Evolutionary conservation across 257 asterid species (phyloP).

Genomic region (Perilla frutescens): DNA sequence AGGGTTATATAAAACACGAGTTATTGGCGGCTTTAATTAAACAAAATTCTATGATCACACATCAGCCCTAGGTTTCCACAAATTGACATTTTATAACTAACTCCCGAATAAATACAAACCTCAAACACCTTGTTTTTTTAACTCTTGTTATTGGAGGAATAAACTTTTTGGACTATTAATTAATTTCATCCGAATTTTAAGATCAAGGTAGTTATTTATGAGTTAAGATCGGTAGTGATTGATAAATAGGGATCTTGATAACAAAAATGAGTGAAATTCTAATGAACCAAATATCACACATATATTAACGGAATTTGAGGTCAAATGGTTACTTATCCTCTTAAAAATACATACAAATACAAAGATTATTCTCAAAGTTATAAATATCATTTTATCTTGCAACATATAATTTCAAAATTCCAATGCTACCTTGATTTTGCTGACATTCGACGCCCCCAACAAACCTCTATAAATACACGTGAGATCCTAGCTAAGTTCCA

Average conservation of each 20-base stretch:
- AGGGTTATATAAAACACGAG: background rate
- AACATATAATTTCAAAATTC: too few relatives aligned
- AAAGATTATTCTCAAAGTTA: too few relatives aligned
- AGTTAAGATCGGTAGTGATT: background rate
- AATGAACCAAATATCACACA: too few relatives aligned
- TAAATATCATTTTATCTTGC: too few relatives aligned
- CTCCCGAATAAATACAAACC: background rate
- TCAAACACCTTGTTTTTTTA: background rate
- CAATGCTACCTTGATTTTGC: too few relatives aligned
- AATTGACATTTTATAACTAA: slow-evolving; percentile 5
- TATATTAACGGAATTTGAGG: too few relatives aligned
- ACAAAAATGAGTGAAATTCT: too few relatives aligned
- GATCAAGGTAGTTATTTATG: background rate
- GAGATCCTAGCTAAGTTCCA: slow-evolving; percentile 11
- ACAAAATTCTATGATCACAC: slow-evolving; percentile 1
- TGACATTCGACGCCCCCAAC: too few relatives aligned
- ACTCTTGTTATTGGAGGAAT: slow-evolving; percentile 6
- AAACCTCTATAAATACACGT: slow-evolving; percentile 15
- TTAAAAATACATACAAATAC: too few relatives aligned
- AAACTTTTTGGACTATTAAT: background rate
- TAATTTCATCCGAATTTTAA: background rate
- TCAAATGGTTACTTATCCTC: too few relatives aligned
- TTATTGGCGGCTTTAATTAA: background rate
- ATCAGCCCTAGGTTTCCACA: background rate
- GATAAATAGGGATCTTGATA: too few relatives aligned